These are phyloP conservation scores for Pleomassaria siparia DNA, from an alignment of 2,329 filamentous ascomycete species.

Conservation along the genomic window DNA sequence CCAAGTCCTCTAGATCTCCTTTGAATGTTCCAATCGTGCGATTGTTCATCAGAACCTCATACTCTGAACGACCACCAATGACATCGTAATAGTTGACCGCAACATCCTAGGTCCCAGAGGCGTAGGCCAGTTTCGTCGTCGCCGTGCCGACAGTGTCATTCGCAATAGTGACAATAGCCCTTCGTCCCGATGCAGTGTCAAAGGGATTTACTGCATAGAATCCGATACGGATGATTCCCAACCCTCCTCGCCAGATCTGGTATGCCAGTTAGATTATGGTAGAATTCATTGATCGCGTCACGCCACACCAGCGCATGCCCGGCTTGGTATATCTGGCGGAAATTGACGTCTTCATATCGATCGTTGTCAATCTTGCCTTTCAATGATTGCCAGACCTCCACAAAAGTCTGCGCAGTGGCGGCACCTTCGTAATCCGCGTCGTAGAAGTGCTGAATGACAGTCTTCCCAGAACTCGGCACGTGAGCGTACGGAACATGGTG, in stretches of 20 bases:
- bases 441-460: slow-evolving; percentile 69
- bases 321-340: slow-evolving; percentile 65
- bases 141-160: slow-evolving; percentile 57
- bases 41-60: slow-evolving; percentile 57
- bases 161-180: slow-evolving; percentile 57
- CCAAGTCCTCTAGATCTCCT: slow-evolving; percentile 63
- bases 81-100: slow-evolving; percentile 69
- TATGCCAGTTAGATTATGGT: slow-evolving; percentile 62
- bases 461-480: slow-evolving; percentile 62
- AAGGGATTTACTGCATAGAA: slow-evolving; percentile 60
- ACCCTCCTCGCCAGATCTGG: slow-evolving; percentile 60
- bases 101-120: slow-evolving; percentile 61
- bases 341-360: slow-evolving; percentile 61
- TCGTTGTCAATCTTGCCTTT: slow-evolving; percentile 60
- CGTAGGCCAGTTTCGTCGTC: slow-evolving; percentile 49
- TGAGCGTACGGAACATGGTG: slow-evolving; percentile 72
- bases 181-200: slow-evolving; percentile 60
- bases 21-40: slow-evolving; percentile 58
- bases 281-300: slow-evolving; percentile 67
- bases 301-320: slow-evolving; percentile 72
- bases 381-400: slow-evolving; percentile 56
- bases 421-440: slow-evolving; percentile 64
- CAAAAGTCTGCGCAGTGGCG: slow-evolving; percentile 62
- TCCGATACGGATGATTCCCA: slow-evolving; percentile 63
- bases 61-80: slow-evolving; percentile 59